A percentile compares a stretch with the other conserved stretches of the same genome.
These are phyloP conservation scores for Lachancea sp. DNA, from an alignment of 805 yeast genomes.

Conservation along the genomic window DNA sequence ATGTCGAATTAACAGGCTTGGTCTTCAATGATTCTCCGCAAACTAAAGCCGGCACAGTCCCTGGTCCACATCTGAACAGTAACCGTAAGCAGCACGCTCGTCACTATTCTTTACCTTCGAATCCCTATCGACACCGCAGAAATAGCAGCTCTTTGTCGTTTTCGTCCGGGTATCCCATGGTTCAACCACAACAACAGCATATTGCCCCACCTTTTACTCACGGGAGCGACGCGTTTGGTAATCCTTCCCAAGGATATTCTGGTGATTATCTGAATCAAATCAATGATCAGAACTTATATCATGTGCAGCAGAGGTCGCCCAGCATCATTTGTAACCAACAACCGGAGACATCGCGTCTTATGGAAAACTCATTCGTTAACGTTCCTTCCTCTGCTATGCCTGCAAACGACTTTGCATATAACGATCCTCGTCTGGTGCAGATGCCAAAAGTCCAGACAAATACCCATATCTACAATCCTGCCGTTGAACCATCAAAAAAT, in stretches of 20 bases:
- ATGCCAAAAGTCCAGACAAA: slow-evolving; percentile 6
- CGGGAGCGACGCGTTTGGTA: slow-evolving; percentile 5
- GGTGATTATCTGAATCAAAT: not conserved
- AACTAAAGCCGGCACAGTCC: slow-evolving; percentile 9
- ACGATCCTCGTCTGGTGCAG: slow-evolving; percentile 8
- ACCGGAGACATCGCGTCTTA: slow-evolving; percentile 1
- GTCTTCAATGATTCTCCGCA: slow-evolving; percentile 14
- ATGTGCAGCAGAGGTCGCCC: not conserved
- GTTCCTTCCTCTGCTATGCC: slow-evolving; percentile 3
- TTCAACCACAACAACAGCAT: slow-evolving; percentile 3
- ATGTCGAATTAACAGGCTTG: slow-evolving; percentile 24
- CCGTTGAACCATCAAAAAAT: slow-evolving; percentile 2
- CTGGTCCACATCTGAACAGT: slow-evolving; percentile 11
- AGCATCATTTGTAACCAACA: slow-evolving; percentile 4
- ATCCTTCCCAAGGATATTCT: not conserved
- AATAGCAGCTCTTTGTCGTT: slow-evolving; percentile 23
- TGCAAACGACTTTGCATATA: slow-evolving; percentile 6
- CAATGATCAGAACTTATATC: not conserved
- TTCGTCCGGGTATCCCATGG: slow-evolving; percentile 8
- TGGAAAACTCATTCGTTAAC: slow-evolving; percentile 2
- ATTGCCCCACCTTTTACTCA: not conserved
- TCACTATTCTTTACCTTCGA: slow-evolving; percentile 31
- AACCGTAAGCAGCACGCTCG: slow-evolving; percentile 28
- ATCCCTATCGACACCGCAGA: slow-evolving; percentile 27
- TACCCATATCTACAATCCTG: not conserved